Evolutionary conservation across 2,329 filamentous ascomycete species (phyloP).

Genomic region (Colletotrichum somersetense): DNA sequence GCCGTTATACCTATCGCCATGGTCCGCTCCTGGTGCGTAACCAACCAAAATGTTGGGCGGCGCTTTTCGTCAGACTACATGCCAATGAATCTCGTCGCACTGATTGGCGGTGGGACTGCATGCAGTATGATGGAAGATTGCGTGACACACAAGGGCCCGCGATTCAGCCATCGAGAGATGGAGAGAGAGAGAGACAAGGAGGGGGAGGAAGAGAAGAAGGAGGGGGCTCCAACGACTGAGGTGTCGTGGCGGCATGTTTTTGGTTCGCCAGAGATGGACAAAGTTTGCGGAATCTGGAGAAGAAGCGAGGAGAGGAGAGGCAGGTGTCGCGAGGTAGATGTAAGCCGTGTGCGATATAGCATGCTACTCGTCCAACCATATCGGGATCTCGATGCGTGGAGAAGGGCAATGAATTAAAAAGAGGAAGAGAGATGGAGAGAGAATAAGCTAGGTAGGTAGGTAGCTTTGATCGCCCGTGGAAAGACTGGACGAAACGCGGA

Average conservation of each 20-base stretch:
- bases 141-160: conserved; percentile 26
- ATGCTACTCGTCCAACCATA: not conserved
- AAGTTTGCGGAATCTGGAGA: not conserved
- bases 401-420: not conserved
- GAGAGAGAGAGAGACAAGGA: too few species aligned
- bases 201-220: not conserved
- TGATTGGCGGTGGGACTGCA: conserved; percentile 30
- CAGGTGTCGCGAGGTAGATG: conserved; percentile 5
- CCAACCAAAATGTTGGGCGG: not conserved
- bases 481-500: conserved; percentile 40
- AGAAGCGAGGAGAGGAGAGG: conserved; percentile 10
- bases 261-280: conserved; percentile 5
- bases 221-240: not conserved
- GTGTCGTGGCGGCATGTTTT: conserved; percentile 24
- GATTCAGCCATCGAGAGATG: conserved; percentile 29
- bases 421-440: not conserved
- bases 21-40: conserved; percentile 10
- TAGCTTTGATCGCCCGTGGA: not conserved
- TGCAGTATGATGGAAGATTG: conserved; percentile 34
- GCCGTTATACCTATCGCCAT: not conserved
- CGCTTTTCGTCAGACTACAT: not conserved
- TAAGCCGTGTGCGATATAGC: conserved; percentile 26
- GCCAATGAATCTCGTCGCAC: not conserved
- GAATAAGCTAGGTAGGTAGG: not conserved
- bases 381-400: not conserved